A percentile compares a stretch with the other conserved stretches of the same genome.
Evolutionary conservation across 2,329 filamentous ascomycete genomes (phyloP).

Genomic region (Penicillium polonicum): DNA sequence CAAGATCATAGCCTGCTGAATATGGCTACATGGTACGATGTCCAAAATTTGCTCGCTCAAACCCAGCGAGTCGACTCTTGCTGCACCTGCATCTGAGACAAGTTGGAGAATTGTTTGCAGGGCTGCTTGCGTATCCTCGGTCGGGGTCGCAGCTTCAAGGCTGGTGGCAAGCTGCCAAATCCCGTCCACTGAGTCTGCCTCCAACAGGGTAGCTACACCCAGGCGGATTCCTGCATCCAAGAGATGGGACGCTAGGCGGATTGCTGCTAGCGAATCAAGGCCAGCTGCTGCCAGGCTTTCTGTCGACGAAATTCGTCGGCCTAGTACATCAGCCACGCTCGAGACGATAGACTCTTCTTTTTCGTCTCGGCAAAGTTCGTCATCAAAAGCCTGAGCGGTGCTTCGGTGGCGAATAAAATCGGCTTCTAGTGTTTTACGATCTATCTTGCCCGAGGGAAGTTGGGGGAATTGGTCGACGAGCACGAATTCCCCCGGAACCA

Average conservation of each 20-base stretch:
- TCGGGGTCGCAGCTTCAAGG: conserved; percentile 16
- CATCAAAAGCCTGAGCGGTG: conserved; percentile 9
- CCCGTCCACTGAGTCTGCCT: conserved; percentile 49
- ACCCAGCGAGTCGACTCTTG: conserved; percentile 44
- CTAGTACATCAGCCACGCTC: conserved; percentile 46
- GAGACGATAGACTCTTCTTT: conserved; percentile 38
- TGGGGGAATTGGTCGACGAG: conserved; percentile 66
- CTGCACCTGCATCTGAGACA: conserved; percentile 31
- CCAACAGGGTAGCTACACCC: conserved; percentile 62
- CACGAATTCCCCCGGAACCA: conserved; percentile 75
- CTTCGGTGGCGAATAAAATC: conserved; percentile 48
- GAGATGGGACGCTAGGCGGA: conserved; percentile 64
- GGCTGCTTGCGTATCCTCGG: conserved; percentile 17
- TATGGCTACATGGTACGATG: conserved; percentile 63
- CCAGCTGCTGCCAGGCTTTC: conserved; percentile 56
- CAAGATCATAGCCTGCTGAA: conserved; percentile 77
- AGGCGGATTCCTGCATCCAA: conserved; percentile 57
- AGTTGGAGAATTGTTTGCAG: conserved; percentile 20
- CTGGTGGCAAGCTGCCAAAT: conserved; percentile 36
- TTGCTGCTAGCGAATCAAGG: conserved; percentile 65
- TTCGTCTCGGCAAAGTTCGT: conserved; percentile 23
- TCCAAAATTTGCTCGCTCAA: conserved; percentile 30
- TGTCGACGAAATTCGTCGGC: conserved; percentile 34
- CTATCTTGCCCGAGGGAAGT: conserved; percentile 79
- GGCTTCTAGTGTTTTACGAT: conserved; percentile 63